Evolutionary conservation across 306 rosid species (phyloP).

Genomic region (Arachis stenosperma): DNA sequence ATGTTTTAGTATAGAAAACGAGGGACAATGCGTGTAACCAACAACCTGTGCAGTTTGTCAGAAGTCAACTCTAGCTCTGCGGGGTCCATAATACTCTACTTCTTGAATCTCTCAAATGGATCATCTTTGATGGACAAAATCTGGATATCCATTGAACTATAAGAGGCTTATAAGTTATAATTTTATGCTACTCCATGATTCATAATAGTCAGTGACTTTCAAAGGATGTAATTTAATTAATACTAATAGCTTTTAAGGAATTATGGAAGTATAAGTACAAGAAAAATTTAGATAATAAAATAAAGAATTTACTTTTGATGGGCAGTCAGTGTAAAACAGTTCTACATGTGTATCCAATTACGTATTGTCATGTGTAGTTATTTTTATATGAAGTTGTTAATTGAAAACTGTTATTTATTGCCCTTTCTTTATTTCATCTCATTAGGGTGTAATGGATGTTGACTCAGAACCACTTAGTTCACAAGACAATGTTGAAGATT

Average conservation of each 20-base stretch:
- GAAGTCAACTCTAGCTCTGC: conserved; percentile 88
- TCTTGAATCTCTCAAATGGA: conserved; percentile 89
- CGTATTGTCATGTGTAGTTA: too few species aligned
- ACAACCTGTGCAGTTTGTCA: conserved; percentile 80
- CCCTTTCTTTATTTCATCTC: too few species aligned
- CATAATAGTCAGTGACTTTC: conserved; percentile 1
- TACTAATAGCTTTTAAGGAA: conserved; percentile 20
- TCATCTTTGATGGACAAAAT: conserved; percentile 90
- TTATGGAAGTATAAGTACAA: conserved; percentile 11
- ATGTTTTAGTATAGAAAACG: conserved; percentile 21
- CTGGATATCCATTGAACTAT: conserved; percentile 56
- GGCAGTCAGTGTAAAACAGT: too few species aligned
- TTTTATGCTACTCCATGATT: conserved; percentile 5
- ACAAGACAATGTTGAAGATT: too few species aligned
- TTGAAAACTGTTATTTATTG: too few species aligned
- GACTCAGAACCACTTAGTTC: too few species aligned
- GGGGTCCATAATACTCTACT: conserved; percentile 87
- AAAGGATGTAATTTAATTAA: conserved; percentile 12
- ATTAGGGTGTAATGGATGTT: too few species aligned
- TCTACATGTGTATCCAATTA: too few species aligned
- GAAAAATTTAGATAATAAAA: not conserved
- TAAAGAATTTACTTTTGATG: too few species aligned
- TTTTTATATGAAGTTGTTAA: too few species aligned
- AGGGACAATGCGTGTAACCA: conserved; percentile 33
- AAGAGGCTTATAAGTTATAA: too few species aligned